These are phyloP conservation scores for Cyclotella distinguenda DNA, from an alignment of 108 stramenopile genomes.

Conservation along the genomic window DNA sequence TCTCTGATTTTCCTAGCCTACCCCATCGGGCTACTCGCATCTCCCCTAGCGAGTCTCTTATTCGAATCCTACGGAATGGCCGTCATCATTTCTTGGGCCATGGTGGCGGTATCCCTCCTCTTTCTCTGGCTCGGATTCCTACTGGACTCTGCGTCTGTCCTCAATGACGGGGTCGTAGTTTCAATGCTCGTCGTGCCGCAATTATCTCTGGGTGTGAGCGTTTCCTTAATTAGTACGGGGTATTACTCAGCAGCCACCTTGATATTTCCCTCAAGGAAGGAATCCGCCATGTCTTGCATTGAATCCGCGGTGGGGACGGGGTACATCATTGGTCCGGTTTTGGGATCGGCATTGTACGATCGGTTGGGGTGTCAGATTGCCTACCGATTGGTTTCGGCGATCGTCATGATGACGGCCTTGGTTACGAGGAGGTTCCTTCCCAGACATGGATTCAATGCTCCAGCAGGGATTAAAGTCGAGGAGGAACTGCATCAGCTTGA, in stretches of 20 bases:
- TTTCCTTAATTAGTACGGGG: conserved; percentile 35
- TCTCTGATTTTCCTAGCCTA: conserved; percentile 38
- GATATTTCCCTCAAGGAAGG: conserved; percentile 13
- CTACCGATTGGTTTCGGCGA: conserved; percentile 12
- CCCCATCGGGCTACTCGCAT: conserved; percentile 20
- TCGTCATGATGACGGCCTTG: conserved; percentile 14
- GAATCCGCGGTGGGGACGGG: conserved; percentile 37
- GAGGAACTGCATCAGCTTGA: not conserved
- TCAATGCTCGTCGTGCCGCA: conserved; percentile 1
- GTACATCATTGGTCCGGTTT: conserved; percentile 33
- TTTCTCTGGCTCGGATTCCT: conserved; percentile 29
- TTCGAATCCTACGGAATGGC: conserved; percentile 29
- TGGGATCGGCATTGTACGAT: conserved; percentile 37
- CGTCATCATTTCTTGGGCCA: conserved; percentile 21
- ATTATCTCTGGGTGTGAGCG: conserved; percentile 25
- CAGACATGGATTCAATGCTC: too few relatives aligned
- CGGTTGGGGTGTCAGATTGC: conserved; percentile 20
- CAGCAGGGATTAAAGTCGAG: not conserved
- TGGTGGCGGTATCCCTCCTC: conserved; percentile 23
- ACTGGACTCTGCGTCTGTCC: conserved; percentile 4
- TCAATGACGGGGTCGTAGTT: not conserved
- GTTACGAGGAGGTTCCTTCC: conserved; percentile 28
- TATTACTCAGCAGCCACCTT: conserved; percentile 44
- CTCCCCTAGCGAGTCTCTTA: conserved; percentile 19
- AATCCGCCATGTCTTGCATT: conserved; percentile 34